These are phyloP conservation scores for Cryphonectria radicalis DNA, from an alignment of 2,329 filamentous ascomycete species.

Conservation along the genomic window DNA sequence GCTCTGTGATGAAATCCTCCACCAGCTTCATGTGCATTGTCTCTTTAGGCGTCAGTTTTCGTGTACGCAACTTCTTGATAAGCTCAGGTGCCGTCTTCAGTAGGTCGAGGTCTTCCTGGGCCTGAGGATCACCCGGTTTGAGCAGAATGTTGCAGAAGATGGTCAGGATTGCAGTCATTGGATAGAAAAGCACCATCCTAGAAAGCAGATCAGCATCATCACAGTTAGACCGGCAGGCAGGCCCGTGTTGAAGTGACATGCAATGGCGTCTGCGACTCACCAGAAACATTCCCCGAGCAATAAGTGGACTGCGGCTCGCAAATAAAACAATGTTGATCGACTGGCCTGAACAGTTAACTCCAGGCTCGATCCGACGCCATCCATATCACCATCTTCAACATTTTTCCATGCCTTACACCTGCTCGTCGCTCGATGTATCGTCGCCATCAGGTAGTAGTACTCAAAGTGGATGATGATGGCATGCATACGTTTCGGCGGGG, in stretches of 20 bases:
- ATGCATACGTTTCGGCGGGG: constrained; percentile 44
- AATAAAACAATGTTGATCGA: constrained; percentile 56
- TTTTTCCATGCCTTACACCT: constrained; percentile 50
- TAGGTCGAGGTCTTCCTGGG: constrained; percentile 51
- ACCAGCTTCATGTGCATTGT: constrained; percentile 31
- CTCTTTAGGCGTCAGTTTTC: constrained; percentile 40
- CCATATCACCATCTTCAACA: constrained; percentile 41
- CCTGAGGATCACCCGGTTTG: constrained; percentile 49
- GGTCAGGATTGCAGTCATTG: constrained; percentile 56
- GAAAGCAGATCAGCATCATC: constrained; percentile 18
- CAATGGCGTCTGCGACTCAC: constrained; percentile 38
- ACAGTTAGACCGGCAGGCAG: constrained; percentile 11
- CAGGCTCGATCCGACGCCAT: constrained; percentile 56
- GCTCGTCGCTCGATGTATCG: constrained; percentile 59
- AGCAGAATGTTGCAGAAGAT: constrained; percentile 60
- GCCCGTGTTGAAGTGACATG: no score
- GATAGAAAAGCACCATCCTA: constrained; percentile 62
- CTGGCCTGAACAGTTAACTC: constrained; percentile 59
- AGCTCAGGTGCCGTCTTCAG: constrained; percentile 46
- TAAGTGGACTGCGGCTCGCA: constrained; percentile 47
- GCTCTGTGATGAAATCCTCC: constrained; percentile 29
- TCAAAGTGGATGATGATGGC: constrained; percentile 55
- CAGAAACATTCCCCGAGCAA: constrained; percentile 55
- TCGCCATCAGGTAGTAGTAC: constrained; percentile 59
- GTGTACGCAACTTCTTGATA: constrained; percentile 45